A percentile compares a stretch with the other conserved stretches of the same genome.
Evolutionary conservation across 805 yeast species (phyloP).

Genomic region (Wickerhamomyces alni): DNA sequence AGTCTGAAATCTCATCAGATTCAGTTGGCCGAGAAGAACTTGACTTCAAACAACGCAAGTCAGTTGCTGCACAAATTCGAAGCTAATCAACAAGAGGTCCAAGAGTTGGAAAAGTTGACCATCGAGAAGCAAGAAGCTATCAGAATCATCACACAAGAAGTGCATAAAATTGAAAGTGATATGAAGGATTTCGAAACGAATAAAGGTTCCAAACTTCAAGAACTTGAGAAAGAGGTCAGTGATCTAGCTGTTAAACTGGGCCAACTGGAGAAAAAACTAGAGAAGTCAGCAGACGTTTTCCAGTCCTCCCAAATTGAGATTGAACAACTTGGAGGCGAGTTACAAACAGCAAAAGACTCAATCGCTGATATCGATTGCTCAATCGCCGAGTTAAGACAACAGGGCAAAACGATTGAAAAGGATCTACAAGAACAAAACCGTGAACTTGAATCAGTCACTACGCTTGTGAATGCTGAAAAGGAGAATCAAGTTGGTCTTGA

Average conservation of each 20-base stretch:
- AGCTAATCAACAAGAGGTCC: constrained; percentile 40
- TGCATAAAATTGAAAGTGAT: constrained; percentile 58
- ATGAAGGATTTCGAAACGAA: constrained; percentile 75
- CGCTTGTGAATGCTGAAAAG: constrained; percentile 30
- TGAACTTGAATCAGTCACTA: constrained; percentile 23
- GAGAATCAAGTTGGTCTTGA: constrained; percentile 59
- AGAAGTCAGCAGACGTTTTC: constrained; percentile 42
- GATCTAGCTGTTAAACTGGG: constrained; percentile 31
- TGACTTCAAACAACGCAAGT: constrained; percentile 51
- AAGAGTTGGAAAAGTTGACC: constrained; percentile 33
- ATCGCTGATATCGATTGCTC: constrained; percentile 29
- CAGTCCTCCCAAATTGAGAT: constrained; percentile 63
- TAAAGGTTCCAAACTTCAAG: constrained; percentile 73
- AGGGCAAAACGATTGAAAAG: constrained; percentile 18
- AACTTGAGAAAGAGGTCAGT: constrained; percentile 49
- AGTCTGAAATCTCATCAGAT: constrained; percentile 55
- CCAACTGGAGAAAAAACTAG: constrained; percentile 33
- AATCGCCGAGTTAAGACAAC: constrained; percentile 30
- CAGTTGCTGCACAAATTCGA: constrained; percentile 46
- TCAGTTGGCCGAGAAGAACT: constrained; percentile 45
- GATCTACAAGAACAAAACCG: constrained; percentile 25
- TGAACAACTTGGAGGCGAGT: constrained; percentile 62
- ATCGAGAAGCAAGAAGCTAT: constrained; percentile 28
- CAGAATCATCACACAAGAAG: constrained; percentile 33
- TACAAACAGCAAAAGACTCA: constrained; percentile 37